Base-by-base conservation (phyloP, 257 asterid species). In the Thymus mandschuricus region DNA sequence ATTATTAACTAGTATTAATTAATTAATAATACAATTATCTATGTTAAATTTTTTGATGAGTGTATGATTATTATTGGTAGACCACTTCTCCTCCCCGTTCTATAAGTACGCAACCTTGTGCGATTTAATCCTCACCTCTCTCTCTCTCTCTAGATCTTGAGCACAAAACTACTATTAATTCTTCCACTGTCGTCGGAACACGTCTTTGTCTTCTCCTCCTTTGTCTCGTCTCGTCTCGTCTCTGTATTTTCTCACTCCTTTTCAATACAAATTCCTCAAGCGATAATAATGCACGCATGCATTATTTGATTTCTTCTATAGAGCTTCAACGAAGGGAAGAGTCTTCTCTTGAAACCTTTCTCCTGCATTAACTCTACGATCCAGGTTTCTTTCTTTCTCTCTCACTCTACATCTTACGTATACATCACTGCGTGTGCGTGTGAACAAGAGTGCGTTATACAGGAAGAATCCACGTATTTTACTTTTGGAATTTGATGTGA, bases 331-430 rank as follows among this genome's bases (percentile, higher is more conserved):
- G 15, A 13, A 57, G 2, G 50, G 63, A 35, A 59, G 5, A n/a
- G 1, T 57, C 21, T 4, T 1, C 60, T 65, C 54, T 51, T 61
- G 1, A 54, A 68, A 72, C 6, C 69, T 31, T 50, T 35, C 75
- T 68, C 71, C 63, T 60, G 3, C 62, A 61, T 27, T 70, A n/a
- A n/a, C 3, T 2, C 27, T 69, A 34, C 28, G 41, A 46, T 73
- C 73, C 78, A 65, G 79, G 81, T 83, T 13, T 40, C 59, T 57
- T 31, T 2, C 67, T 15, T 10, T 67, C 43, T 68, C 30, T 2
- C 63, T 15, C 12, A 57, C 49, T 63, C 15, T 33, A 2, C 51
- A 4, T 12, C 21, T 21, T 21, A 21, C 21, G 27, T 44, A 59
- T 51, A 29, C 60, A 68, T 21, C 27, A 28, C 5, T 21, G 3